Evolutionary conservation across 345 rosid genomes (phyloP), one percentile per base, ranked within the genome.

Genomic region (Bruguiera gymnorhiza): DNA sequence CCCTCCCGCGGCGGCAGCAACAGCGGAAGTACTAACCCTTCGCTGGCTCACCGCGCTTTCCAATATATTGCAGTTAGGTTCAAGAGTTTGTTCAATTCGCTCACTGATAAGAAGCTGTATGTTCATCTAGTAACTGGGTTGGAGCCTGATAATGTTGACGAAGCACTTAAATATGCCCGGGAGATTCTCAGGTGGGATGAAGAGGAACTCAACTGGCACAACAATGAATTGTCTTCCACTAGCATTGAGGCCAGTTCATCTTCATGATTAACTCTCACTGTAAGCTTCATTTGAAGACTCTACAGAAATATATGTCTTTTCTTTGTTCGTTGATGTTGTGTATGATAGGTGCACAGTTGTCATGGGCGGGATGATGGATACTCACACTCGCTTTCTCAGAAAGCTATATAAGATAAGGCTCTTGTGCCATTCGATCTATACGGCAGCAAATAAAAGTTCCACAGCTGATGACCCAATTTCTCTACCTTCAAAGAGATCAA

Each of bases 21-120:
- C 11, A 60, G 53, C 18, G 79, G 82, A 57, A 73, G 65, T 26
- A 75, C 58, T 6, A 75, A 68, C 76, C 73, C 91, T 54, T 27
- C 93, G 2, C 56, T 88, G 83, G 92, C 89, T 50, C 85, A 80
- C 60, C 82, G 83, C 5, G 97, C 92, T 51, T 90, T 74, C 75
- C 89, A 91, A 66, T 95, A 82, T 57, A 75, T 92, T 1, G 97
- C 89, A 6, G 64, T 67, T 37, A 82, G 88, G 89, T 95, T 89
- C 83, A 95, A 89, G 86, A 81, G 81, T 72, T 56, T 87, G 52
- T 89, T 87, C 79, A 53, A 37, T 5, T 68, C 75, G 1, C 86
- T 89, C 4, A 84, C 86, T 8, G 88, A 34, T 29, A 84, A 63
- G 27, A 91, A 88, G 84, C 74, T 91, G 81, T 89, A 78, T 52